Conservation (phyloP, 352 stramenopile genomes). For the Phytophthora boehmeriae region DNA sequence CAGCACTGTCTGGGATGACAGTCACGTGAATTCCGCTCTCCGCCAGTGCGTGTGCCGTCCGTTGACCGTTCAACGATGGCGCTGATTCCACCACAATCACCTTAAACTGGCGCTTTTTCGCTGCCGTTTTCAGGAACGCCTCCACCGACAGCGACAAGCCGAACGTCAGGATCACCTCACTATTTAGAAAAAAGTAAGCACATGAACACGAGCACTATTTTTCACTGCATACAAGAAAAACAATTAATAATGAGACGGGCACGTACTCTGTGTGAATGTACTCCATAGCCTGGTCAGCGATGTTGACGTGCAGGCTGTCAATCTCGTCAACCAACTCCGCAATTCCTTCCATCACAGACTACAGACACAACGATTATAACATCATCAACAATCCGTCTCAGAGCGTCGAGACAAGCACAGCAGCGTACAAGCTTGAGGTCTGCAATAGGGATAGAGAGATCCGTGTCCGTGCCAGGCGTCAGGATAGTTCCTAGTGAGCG, state of each 20-base stretch:
- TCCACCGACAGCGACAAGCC: conserved; percentile 92
- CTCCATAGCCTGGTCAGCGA: conserved; percentile 95
- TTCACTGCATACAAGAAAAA: background rate
- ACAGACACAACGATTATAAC: conserved; percentile 24
- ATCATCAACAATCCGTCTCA: background rate
- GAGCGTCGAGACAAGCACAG: background rate
- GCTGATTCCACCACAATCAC: conserved; percentile 95
- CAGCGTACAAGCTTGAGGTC: conserved; percentile 76
- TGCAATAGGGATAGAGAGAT: conserved; percentile 83
- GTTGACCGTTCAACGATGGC: conserved; percentile 92
- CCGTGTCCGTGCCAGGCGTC: conserved; percentile 77
- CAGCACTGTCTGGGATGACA: conserved; percentile 96
- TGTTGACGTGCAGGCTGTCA: conserved; percentile 95
- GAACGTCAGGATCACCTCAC: conserved; percentile 97
- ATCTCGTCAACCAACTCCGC: conserved; percentile 95
- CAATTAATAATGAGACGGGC: background rate
- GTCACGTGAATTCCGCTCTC: conserved; percentile 93
- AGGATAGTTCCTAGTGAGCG: conserved; percentile 84
- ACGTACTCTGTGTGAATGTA: conserved; percentile 96
- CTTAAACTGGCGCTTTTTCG: conserved; percentile 95
- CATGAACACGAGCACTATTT: background rate
- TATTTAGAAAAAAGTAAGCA: conserved; percentile 28
- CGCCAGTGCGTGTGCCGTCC: conserved; percentile 88
- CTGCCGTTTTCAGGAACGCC: conserved; percentile 88
- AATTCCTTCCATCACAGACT: conserved; percentile 96